Evolutionary conservation across 148 eudicot genomes (phyloP).

Genomic region (Agrostemma githago): DNA sequence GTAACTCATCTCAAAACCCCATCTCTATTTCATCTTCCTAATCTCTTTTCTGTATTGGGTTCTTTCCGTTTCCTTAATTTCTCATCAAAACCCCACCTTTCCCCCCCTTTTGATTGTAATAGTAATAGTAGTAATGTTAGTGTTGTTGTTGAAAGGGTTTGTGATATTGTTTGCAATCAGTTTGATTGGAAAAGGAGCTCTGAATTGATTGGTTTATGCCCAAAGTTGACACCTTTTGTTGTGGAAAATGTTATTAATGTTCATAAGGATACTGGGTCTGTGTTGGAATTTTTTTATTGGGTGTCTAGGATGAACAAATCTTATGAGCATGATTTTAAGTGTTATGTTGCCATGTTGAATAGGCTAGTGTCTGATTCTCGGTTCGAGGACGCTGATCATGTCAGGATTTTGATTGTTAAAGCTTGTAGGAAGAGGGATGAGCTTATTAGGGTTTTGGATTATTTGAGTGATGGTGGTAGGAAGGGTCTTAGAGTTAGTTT

Average conservation of each 20-base stretch:
- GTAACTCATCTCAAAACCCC: slow-evolving; percentile 38
- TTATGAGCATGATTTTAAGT: slow-evolving; percentile 45
- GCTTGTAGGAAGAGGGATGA: slow-evolving; percentile 46
- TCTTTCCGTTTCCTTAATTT: slow-evolving; percentile 24
- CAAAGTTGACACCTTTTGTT: slow-evolving; percentile 34
- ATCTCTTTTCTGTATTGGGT: slow-evolving; percentile 19
- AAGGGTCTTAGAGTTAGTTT: slow-evolving; percentile 43
- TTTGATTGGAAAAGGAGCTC: slow-evolving; percentile 40
- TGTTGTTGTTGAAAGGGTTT: slow-evolving; percentile 34
- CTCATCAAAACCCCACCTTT: slow-evolving; percentile 32
- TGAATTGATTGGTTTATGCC: slow-evolving; percentile 40
- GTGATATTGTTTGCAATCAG: slow-evolving; percentile 29
- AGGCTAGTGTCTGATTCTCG: slow-evolving; percentile 44
- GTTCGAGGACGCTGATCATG: slow-evolving; percentile 39
- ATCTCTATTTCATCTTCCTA: slow-evolving; percentile 15
- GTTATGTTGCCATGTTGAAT: slow-evolving; percentile 52
- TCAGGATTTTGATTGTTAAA: slow-evolving; percentile 56
- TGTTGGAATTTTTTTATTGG: slow-evolving; percentile 58
- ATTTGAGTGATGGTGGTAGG: slow-evolving; percentile 38
- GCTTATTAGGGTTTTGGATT: slow-evolving; percentile 39
- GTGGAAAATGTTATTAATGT: slow-evolving; percentile 39
- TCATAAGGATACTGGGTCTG: slow-evolving; percentile 30
- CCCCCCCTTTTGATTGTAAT: neutral
- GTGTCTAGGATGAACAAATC: slow-evolving; percentile 38
- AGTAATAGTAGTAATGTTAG: too few relatives aligned